phyloP scores from a whole-genome alignment of 345 rosid genomes.

The Iberis pinnata region DNA sequence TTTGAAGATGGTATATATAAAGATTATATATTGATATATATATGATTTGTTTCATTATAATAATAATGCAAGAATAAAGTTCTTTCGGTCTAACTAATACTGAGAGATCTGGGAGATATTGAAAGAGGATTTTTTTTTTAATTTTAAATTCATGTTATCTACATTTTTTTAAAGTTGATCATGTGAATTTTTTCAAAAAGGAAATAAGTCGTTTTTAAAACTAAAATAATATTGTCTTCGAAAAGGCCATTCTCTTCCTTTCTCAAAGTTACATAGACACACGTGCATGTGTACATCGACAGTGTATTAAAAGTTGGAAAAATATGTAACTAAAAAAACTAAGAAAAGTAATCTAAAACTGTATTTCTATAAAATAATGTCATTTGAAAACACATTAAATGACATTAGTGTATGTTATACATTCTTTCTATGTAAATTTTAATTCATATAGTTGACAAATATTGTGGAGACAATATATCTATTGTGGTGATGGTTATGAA shows the following conservation, averaged over 20 bases:
- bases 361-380: neutral
- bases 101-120: constrained; percentile 38
- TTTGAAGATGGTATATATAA: constrained; percentile 19
- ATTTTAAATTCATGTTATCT: too few species aligned
- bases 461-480: too few species aligned
- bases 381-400: too few species aligned
- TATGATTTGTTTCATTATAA: too few species aligned
- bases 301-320: neutral
- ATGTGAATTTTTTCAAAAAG: constrained; percentile 13
- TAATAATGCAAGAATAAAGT: neutral
- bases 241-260: constrained; percentile 23
- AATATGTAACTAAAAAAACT: too few species aligned
- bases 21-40: constrained; percentile 5
- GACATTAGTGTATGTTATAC: too few species aligned
- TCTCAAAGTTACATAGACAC: constrained; percentile 30
- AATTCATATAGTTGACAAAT: too few species aligned
- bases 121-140: constrained; percentile 37
- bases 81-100: constrained; percentile 20
- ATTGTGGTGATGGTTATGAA: too few species aligned
- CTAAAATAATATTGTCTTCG: neutral
- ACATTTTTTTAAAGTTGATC: too few species aligned
- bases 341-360: neutral
- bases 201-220: neutral
- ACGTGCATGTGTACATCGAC: constrained; percentile 26
- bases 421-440: too few species aligned